phyloP scores from a whole-genome alignment of 441 rosid genomes.

The Sinapis alba region DNA sequence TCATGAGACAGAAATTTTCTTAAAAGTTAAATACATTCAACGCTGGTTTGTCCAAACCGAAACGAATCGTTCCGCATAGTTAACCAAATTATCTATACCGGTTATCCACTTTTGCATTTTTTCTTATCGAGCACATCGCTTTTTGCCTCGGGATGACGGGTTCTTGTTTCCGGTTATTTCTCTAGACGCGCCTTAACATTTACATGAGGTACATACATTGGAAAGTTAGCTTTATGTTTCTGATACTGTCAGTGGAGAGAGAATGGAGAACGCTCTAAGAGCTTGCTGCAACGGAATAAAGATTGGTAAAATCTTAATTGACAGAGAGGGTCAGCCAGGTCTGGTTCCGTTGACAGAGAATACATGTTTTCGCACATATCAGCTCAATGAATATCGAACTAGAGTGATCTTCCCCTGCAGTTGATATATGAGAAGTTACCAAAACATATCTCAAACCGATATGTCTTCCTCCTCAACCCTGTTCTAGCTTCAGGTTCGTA shows the following conservation, averaged over 20 bases:
- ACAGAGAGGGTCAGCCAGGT: slow-evolving; percentile 81
- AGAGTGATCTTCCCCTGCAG: too few species aligned
- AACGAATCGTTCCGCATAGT: not conserved
- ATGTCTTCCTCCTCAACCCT: too few species aligned
- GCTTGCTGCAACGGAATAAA: slow-evolving; percentile 91
- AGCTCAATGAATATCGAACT: too few species aligned
- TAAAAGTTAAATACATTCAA: not conserved
- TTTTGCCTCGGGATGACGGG: not conserved
- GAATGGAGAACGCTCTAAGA: slow-evolving; percentile 95
- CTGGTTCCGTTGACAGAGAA: not conserved
- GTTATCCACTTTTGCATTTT: not conserved
- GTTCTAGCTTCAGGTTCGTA: too few species aligned
- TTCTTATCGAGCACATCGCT: too few species aligned
- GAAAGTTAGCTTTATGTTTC: not conserved
- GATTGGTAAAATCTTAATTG: slow-evolving; percentile 85
- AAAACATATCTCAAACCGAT: too few species aligned
- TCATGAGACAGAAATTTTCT: not conserved
- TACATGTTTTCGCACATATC: not conserved
- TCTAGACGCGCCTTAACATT: not conserved
- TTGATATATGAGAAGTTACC: too few species aligned
- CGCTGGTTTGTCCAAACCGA: not conserved
- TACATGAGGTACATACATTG: not conserved
- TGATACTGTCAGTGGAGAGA: slow-evolving; percentile 68
- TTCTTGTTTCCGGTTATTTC: slow-evolving; percentile 23
- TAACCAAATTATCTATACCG: not conserved